A percentile compares a stretch with the other conserved stretches of the same genome.
Evolutionary conservation across 2,329 filamentous ascomycete species (phyloP).

Genomic region (Alternaria consortialis): DNA sequence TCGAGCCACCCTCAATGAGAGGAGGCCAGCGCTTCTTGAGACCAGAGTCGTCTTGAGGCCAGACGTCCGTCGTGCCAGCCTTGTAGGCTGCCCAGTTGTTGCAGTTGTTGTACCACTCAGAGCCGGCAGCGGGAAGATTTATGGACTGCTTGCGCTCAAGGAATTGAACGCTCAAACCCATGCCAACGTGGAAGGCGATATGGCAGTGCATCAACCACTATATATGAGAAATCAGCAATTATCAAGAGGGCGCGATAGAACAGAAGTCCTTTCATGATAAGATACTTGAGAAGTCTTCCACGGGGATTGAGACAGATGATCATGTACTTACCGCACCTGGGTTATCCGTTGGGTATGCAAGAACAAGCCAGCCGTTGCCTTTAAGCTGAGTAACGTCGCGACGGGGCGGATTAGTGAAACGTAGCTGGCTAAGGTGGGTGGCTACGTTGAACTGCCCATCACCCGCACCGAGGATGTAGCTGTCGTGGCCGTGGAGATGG

Average conservation of each 20-base stretch:
- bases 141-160: slow-evolving; percentile 36
- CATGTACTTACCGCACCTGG: slow-evolving; percentile 51
- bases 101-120: slow-evolving; percentile 41
- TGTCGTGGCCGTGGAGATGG: slow-evolving; percentile 42
- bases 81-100: slow-evolving; percentile 34
- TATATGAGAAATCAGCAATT: background rate
- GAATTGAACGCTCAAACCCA: slow-evolving; percentile 40
- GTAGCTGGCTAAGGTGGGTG: slow-evolving; percentile 33
- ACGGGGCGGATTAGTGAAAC: slow-evolving; percentile 47
- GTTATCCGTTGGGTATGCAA: slow-evolving; percentile 62
- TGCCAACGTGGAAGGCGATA: slow-evolving; percentile 42
- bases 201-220: slow-evolving; percentile 43
- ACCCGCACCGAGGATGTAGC: slow-evolving; percentile 38
- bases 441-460: slow-evolving; percentile 39
- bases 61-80: slow-evolving; percentile 31
- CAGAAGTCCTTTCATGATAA: background rate
- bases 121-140: slow-evolving; percentile 27
- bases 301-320: background rate
- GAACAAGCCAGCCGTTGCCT: slow-evolving; percentile 53
- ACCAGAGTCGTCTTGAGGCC: slow-evolving; percentile 53
- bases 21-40: slow-evolving; percentile 47
- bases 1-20: slow-evolving; percentile 6
- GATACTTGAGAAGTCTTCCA: background rate
- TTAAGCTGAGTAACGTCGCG: slow-evolving; percentile 48
- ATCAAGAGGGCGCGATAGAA: background rate